Evolutionary conservation across 2,329 filamentous ascomycete species (phyloP).

Genomic region (Trichophyton mentagrophytes): DNA sequence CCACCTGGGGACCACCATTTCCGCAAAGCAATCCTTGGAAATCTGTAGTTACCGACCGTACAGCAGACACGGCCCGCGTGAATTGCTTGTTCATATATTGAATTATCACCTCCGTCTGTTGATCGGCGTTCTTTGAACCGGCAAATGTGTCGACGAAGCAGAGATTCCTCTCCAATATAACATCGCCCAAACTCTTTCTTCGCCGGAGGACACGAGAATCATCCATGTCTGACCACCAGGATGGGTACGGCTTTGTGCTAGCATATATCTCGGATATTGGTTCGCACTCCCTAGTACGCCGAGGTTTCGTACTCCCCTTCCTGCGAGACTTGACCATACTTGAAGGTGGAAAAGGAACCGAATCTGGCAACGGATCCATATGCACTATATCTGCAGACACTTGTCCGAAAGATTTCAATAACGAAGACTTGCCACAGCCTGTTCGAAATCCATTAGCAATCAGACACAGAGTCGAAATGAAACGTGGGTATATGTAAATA

Average conservation of each 20-base stretch:
- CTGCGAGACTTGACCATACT: constrained; percentile 4
- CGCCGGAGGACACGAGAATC: constrained; percentile 47
- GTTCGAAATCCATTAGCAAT: constrained; percentile 5
- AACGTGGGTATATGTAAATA: constrained; percentile 24
- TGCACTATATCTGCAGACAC: constrained; percentile 86
- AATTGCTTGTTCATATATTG: constrained; percentile 63
- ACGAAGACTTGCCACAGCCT: constrained; percentile 79
- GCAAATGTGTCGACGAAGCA: constrained; percentile 80
- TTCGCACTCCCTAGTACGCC: constrained; percentile 10
- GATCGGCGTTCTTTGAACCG: constrained; percentile 36
- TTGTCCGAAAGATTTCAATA: constrained; percentile 80
- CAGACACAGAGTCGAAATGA: constrained; percentile 1
- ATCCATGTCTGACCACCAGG: constrained; percentile 77
- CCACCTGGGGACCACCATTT: constrained; percentile 69
- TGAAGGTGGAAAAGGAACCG: constrained; percentile 15
- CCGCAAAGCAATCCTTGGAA: constrained; percentile 66
- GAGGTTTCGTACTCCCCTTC: constrained; percentile 10
- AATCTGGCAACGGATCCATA: constrained; percentile 50
- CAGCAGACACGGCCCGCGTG: constrained; percentile 48
- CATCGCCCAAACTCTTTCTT: constrained; percentile 60
- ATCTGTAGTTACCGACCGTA: constrained; percentile 57
- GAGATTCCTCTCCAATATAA: constrained; percentile 76
- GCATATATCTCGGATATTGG: constrained; percentile 57
- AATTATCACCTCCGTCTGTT: constrained; percentile 47
- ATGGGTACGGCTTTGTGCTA: constrained; percentile 71